A percentile compares a stretch with the other conserved stretches of the same genome.
phyloP scores from a whole-genome alignment of 75 land plant genomes.

The Picea sitchensis region DNA sequence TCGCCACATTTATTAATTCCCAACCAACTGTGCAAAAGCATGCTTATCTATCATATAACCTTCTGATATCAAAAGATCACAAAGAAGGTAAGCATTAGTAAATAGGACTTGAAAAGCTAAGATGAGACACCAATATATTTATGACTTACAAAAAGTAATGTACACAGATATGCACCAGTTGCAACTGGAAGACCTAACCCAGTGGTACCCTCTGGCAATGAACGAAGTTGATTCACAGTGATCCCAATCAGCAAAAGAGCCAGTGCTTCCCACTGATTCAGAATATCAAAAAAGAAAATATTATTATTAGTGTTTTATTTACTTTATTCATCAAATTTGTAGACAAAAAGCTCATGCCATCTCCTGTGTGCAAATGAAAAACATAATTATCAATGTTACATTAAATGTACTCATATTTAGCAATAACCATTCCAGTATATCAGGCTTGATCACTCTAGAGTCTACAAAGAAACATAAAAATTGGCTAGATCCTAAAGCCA shows the following conservation, averaged over 20 bases:
- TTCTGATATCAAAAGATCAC: background rate
- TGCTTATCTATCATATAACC: background rate
- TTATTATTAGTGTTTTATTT: background rate
- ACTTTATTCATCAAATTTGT: too few species aligned
- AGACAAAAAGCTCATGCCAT: too few species aligned
- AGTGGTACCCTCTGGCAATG: constrained; percentile 74
- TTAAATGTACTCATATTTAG: background rate
- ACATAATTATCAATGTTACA: background rate
- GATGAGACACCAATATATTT: background rate
- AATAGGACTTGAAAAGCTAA: background rate
- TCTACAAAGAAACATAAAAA: too few species aligned
- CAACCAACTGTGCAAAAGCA: background rate
- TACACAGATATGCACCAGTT: constrained; percentile 78
- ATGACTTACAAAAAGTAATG: constrained; percentile 83
- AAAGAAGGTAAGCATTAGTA: background rate
- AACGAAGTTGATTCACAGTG: constrained; percentile 87
- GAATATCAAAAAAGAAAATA: background rate
- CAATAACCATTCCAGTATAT: background rate
- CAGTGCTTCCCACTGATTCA: constrained; percentile 91
- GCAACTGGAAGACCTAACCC: constrained; percentile 75
- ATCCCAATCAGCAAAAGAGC: constrained; percentile 92
- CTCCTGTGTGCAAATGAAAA: background rate
- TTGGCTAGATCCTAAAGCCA: too few species aligned
- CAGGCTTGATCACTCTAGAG: background rate
- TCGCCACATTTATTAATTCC: background rate